Base-by-base conservation (phyloP, 257 asterid species). In the Solanum bulbocastanum region DNA sequence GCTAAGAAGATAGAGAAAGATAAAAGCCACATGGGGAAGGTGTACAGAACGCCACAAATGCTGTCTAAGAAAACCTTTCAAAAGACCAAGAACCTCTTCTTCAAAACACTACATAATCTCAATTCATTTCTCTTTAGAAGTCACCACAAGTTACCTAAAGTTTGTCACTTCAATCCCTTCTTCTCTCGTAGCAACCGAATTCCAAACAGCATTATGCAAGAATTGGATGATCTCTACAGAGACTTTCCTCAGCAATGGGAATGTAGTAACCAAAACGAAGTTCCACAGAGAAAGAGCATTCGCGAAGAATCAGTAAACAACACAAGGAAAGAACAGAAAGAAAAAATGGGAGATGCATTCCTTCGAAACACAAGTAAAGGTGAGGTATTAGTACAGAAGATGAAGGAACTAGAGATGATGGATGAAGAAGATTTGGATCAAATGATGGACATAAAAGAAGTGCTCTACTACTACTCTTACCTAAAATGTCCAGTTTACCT, bases 391-490 rank as follows among this genome's bases (percentile, higher is more conserved):
- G 94, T 94, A 33, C 90, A 87, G 87, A 96, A 91, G 89, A 87
- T 95, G 98, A 91, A 89, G 83, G 96, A 95, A 79, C 71, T 95
- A 18, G 98, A 93, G 89, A 92, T 94, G 98, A 86, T 93, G 94
- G 97, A 95, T 46, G 90, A 87, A 85, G 89, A 88, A 58, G 96
- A 95, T 66, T 89, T 87, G 83, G 98, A 96, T 89, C 97, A 96
- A 87, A 93, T 90, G 85, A 35, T 92, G 91, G 99, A 96, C 87
- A 89, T 96, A 49, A 96, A 94, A 88, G 99, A 96, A 90, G 98
- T 93, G 69, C 91, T 96, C 37, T 93, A 94, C 86, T 90, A 89
- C 89, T 95, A 96, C 89, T 93, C 95, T 39, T 89, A 91, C 18
- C 95, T 96, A 25, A 96, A 88, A 42, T 90, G 95, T 92, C 98